Evolutionary conservation across 371 early-diverging fungal species (phyloP).

Genomic region (Mucor circinelloides): DNA sequence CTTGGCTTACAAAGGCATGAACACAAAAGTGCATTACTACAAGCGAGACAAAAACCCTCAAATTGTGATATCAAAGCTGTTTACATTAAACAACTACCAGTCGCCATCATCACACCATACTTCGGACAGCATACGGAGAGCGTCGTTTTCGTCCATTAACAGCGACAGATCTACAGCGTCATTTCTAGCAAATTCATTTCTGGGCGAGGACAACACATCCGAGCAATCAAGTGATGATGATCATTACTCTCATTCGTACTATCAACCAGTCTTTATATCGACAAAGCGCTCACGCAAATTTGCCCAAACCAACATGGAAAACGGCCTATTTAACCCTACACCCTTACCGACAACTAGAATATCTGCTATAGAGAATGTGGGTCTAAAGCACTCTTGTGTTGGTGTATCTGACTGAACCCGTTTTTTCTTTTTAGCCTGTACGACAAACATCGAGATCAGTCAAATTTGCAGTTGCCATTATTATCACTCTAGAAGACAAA

Average conservation of each 20-base stretch:
- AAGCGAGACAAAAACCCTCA: constrained; percentile 58
- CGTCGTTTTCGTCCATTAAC: constrained; percentile 63
- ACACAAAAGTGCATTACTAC: constrained; percentile 64
- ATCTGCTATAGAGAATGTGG: constrained; percentile 17
- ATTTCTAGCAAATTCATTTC: constrained; percentile 33
- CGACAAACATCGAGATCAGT: constrained; percentile 52
- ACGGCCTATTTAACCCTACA: constrained; percentile 64
- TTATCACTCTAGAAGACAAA: constrained; percentile 57
- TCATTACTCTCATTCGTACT: constrained; percentile 28
- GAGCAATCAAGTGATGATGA: constrained; percentile 50
- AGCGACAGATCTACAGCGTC: constrained; percentile 62
- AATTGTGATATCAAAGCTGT: constrained; percentile 64
- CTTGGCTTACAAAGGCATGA: constrained; percentile 68
- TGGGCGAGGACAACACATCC: constrained; percentile 36
- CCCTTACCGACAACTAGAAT: constrained; percentile 51
- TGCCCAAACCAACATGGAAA: constrained; percentile 68
- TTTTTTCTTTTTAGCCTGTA: constrained; percentile 28
- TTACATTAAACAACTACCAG: constrained; percentile 45
- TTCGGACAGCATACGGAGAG: constrained; percentile 42
- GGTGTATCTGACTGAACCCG: background rate
- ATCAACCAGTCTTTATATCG: constrained; percentile 17
- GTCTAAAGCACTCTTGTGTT: background rate
- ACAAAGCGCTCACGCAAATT: constrained; percentile 55
- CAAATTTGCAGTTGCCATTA: constrained; percentile 63
- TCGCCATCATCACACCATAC: background rate